Percentiles rank a stretch among this genome's conserved stretches.
Evolutionary conservation across 2,329 filamentous ascomycete species (phyloP).

Genomic region (Claviceps arundinis): DNA sequence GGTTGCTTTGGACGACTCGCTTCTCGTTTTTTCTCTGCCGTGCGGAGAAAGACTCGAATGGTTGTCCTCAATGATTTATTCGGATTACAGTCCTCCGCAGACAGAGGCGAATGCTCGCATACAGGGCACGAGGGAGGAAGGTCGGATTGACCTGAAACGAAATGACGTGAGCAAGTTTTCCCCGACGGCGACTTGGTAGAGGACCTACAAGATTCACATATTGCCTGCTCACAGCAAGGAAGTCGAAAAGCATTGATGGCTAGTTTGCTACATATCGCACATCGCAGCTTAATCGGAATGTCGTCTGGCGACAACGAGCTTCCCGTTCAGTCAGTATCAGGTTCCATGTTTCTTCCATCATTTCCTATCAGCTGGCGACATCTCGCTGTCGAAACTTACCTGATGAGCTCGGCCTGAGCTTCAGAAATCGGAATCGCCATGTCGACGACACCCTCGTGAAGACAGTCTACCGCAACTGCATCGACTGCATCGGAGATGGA

Average conservation of each 20-base stretch:
- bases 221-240: constrained; percentile 88
- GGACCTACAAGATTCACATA: constrained; percentile 68
- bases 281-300: constrained; percentile 91
- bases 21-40: constrained; percentile 79
- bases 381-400: constrained; percentile 23
- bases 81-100: constrained; percentile 71
- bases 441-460: constrained; percentile 10
- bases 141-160: constrained; percentile 54
- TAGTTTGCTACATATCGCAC: constrained; percentile 82
- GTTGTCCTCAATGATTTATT: constrained; percentile 89
- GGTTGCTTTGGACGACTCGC: constrained; percentile 40
- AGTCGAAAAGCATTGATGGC: constrained; percentile 83
- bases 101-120: constrained; percentile 83
- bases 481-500: constrained; percentile 1
- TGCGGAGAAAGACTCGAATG: constrained; percentile 80
- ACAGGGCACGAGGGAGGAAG: constrained; percentile 74
- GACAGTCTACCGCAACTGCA: constrained; percentile 7
- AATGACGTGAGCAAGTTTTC: constrained; percentile 2
- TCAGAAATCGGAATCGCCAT: constrained; percentile 29
- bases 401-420: constrained; percentile 46
- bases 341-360: not conserved
- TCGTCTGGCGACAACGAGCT: constrained; percentile 71
- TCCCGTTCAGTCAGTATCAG: constrained; percentile 7
- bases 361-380: not conserved
- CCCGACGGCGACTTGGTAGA: not conserved